These are phyloP conservation scores for Candida broadrunensis DNA, from an alignment of 805 yeast genomes.

Conservation along the genomic window DNA sequence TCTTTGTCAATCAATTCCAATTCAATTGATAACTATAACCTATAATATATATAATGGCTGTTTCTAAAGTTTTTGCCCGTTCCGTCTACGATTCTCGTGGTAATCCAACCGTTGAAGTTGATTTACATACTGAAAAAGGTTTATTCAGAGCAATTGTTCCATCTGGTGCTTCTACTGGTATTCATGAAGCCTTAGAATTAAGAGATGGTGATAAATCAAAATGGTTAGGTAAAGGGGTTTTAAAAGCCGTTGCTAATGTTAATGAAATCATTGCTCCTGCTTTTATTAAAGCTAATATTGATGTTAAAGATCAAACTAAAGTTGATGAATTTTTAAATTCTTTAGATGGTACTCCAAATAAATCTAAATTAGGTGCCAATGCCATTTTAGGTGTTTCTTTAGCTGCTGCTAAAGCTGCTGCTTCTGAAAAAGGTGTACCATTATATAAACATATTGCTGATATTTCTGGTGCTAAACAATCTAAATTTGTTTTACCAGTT, in stretches of 20 bases:
- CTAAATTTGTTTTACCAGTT: conserved; percentile 93
- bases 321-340: conserved; percentile 81
- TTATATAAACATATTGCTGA: conserved; percentile 89
- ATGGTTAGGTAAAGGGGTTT: conserved; percentile 99
- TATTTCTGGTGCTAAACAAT: conserved; percentile 66
- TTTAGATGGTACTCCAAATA: conserved; percentile 97
- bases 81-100: conserved; percentile 99
- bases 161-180: conserved; percentile 99
- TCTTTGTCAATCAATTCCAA: conserved; percentile 4
- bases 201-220: conserved; percentile 97
- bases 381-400: conserved; percentile 98
- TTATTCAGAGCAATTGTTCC: conserved; percentile 96
- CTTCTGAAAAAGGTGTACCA: conserved; percentile 92
- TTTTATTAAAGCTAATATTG: conserved; percentile 72
- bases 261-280: conserved; percentile 95
- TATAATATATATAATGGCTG: conserved; percentile 56
- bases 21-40: background rate
- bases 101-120: conserved; percentile 99
- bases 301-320: conserved; percentile 82
- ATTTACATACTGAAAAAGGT: conserved; percentile 89
- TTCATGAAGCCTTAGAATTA: conserved; percentile 97
- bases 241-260: conserved; percentile 95
- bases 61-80: conserved; percentile 87
- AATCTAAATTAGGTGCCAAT: conserved; percentile 96
- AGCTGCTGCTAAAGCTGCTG: conserved; percentile 97